Conservation (phyloP, 345 rosid species). For the Crucihimalaya himalaica region DNA sequence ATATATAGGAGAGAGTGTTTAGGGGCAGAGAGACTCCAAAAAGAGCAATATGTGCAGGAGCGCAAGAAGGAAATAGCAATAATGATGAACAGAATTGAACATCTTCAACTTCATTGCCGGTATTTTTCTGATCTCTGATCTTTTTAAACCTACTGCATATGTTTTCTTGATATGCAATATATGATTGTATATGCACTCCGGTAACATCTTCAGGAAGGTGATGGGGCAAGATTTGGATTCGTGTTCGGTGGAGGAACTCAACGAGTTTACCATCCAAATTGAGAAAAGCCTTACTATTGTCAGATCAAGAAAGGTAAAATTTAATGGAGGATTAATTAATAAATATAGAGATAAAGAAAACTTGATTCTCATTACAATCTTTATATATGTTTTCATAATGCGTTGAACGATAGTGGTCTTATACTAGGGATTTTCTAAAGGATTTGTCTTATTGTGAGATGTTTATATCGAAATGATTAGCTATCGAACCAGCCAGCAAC, state of each 20-base stretch:
- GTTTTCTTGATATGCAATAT: background rate
- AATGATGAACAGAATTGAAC: constrained; percentile 54
- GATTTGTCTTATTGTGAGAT: background rate
- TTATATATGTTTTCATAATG: background rate
- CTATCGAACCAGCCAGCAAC: background rate
- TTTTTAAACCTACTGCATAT: background rate
- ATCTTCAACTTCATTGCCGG: constrained; percentile 52
- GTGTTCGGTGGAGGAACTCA: constrained; percentile 52
- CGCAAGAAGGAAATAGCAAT: constrained; percentile 44
- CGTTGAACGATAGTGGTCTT: background rate
- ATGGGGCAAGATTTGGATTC: constrained; percentile 54
- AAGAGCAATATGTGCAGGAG: constrained; percentile 43
- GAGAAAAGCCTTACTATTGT: constrained; percentile 51
- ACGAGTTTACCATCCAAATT: constrained; percentile 45
- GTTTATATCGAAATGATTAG: background rate
- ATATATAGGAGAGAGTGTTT: constrained; percentile 30
- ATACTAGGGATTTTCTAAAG: background rate
- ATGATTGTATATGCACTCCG: background rate
- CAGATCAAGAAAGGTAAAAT: constrained; percentile 63
- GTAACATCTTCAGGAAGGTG: constrained; percentile 48
- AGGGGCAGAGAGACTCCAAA: constrained; percentile 10
- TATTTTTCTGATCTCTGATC: constrained; percentile 19
- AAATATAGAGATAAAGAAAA: background rate
- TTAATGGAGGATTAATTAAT: background rate
- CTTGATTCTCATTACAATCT: background rate